Percentiles rank a stretch among this genome's conserved stretches.
Conservation (phyloP, 768 basidiomycete species). For the Boletus barrowsii region DNA sequence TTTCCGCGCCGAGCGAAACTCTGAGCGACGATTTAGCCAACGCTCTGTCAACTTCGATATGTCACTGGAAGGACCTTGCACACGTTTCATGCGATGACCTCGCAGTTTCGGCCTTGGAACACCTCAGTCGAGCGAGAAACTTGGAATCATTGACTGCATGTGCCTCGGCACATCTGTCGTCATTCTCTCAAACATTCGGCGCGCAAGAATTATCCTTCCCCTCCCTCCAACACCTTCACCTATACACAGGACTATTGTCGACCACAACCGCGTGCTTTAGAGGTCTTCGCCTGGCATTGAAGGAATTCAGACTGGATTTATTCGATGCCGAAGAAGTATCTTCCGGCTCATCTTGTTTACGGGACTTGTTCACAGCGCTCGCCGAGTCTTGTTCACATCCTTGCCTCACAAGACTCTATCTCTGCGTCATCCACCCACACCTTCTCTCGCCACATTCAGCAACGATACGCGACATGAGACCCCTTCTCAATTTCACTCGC, state of each 20-base stretch:
- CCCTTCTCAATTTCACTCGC: slow-evolving; percentile 11
- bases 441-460: not conserved
- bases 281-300: slow-evolving; percentile 8
- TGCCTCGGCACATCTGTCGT: slow-evolving; percentile 9
- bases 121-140: slow-evolving; percentile 12
- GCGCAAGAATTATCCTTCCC: slow-evolving; percentile 1
- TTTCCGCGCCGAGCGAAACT: slow-evolving; percentile 8
- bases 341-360: slow-evolving; percentile 3
- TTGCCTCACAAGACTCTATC: slow-evolving; percentile 7
- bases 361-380: slow-evolving; percentile 12
- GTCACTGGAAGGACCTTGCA: slow-evolving; percentile 18
- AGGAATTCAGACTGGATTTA: slow-evolving; percentile 21
- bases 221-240: slow-evolving; percentile 16
- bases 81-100: slow-evolving; percentile 24
- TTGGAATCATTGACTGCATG: slow-evolving; percentile 16
- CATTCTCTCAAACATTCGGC: slow-evolving; percentile 4
- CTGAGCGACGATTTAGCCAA: slow-evolving; percentile 6
- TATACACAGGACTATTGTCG: slow-evolving; percentile 17
- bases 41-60: slow-evolving; percentile 19
- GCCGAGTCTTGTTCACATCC: slow-evolving; percentile 10
- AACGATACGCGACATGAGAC: slow-evolving; percentile 11
- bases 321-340: slow-evolving; percentile 17
- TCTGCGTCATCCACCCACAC: slow-evolving; percentile 16
- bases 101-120: slow-evolving; percentile 12
- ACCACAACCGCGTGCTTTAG: slow-evolving; percentile 5